Evolutionary conservation across 495 filamentous ascomycete genomes (phyloP).

Genomic region (Friedmanniomyces endolithicus): DNA sequence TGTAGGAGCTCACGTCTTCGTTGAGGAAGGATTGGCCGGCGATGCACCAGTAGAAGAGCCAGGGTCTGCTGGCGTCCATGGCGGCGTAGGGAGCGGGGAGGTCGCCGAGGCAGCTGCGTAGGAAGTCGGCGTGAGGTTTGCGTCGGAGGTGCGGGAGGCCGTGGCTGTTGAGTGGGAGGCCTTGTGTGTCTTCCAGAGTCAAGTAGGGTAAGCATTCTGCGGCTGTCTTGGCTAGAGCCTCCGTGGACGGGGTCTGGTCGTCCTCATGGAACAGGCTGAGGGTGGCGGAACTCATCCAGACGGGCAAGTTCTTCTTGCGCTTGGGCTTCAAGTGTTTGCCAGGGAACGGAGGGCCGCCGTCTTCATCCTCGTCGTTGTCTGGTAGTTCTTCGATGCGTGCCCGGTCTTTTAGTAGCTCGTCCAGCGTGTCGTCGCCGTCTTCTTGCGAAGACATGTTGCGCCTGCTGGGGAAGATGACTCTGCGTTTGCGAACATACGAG

Average conservation of each 20-base stretch:
- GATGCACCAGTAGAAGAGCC: slow-evolving; percentile 88
- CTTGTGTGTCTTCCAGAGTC: slow-evolving; percentile 29
- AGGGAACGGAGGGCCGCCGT: slow-evolving; percentile 13
- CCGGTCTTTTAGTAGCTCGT: slow-evolving; percentile 12
- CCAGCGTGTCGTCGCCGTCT: slow-evolving; percentile 11
- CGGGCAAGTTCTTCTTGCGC: neutral
- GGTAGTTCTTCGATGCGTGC: slow-evolving; percentile 15
- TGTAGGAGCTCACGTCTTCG: slow-evolving; percentile 58
- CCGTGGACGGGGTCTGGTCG: slow-evolving; percentile 55
- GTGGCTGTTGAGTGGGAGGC: slow-evolving; percentile 43
- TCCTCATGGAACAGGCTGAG: slow-evolving; percentile 43
- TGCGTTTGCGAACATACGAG: slow-evolving; percentile 2
- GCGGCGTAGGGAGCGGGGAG: slow-evolving; percentile 54
- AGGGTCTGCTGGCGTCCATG: slow-evolving; percentile 75
- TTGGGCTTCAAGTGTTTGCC: slow-evolving; percentile 5
- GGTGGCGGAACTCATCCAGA: slow-evolving; percentile 4
- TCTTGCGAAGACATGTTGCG: slow-evolving; percentile 9
- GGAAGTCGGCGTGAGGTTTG: slow-evolving; percentile 59
- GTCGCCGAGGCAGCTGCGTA: slow-evolving; percentile 50
- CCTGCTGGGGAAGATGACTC: slow-evolving; percentile 7
- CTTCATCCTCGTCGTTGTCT: slow-evolving; percentile 1
- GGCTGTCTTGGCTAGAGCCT: slow-evolving; percentile 53
- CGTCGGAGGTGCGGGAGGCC: slow-evolving; percentile 65
- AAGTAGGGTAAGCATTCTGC: slow-evolving; percentile 59
- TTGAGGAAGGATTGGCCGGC: slow-evolving; percentile 60